Evolutionary conservation across 805 yeast genomes (phyloP), one percentile per base, ranked within the genome.

Genomic region (Dipodascopsis uninucleata): DNA sequence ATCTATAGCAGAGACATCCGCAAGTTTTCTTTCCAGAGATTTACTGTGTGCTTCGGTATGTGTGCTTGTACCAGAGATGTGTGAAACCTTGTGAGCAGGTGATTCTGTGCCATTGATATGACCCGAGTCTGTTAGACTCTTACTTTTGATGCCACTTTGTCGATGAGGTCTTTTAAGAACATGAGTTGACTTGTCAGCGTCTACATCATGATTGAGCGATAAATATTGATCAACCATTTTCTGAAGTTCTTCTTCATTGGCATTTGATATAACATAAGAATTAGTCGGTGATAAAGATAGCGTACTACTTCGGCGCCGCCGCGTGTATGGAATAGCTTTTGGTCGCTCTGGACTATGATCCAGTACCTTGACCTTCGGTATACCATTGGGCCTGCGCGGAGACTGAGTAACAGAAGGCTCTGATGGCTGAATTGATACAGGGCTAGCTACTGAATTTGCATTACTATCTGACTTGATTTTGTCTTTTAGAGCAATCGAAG

Each of bases 231-330:
- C 55, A 6, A 50, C 55, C 55, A 50, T 50, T 10, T 39, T 20
- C 41, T 50, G 52, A 41, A 50, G 29, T 28, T 50, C 55, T n/a
- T 48, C 55, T 17, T 50, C 55, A 24, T 41, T 37, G n/a, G 49
- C 36, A 3, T 32, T 29, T 35, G 47, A 14, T 35, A 41, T 41
- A 18, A 29, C 36, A 20, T 48, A 45, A n/a, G 52, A 48, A 5
- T 17, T 14, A 14, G 52, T 41, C 6, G 53, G 53, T 38, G 53
- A 48, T 14, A 48, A 28, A 5, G 53, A 49, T 21, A 47, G 17
- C 12, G 36, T 45, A 16, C 50, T 39, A 4, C 49, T 26, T 20
- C 39, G 39, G 14, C 39, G 29, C 20, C 28, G 33, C 16, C 39
- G 28, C 17, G 36, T 4, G 36, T 31, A 38, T 23, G 47, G 43